Base-by-base conservation (phyloP, 768 basidiomycete genomes). In the Mycena amicta region DNA sequence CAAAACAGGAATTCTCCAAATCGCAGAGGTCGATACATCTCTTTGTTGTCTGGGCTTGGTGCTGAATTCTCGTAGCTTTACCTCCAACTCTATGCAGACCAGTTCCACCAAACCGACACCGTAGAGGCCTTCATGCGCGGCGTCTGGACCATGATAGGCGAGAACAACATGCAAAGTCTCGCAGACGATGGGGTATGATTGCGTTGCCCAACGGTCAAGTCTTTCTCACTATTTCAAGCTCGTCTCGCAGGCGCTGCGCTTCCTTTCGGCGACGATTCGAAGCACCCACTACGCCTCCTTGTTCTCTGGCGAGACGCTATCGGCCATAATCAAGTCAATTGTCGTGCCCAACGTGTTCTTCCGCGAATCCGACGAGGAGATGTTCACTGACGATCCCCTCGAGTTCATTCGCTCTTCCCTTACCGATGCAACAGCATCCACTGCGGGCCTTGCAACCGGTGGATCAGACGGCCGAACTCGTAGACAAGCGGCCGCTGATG, bases 331-430 rank as follows among this genome's bases (percentile, higher is more conserved):
- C 4, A 87, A 94, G 71, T 90, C 92, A 52, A 93, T 98, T 56
- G 89, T 98, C 25, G 81, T 98, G 26, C 95, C 96, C n/a, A 98
- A 97, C 66, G 92, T 97, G 57, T 78, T 84, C 15, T 79, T 98
- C 15, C 84, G 95, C 60, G 88, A 90, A 37, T 90, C 93, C 64
- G 95, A 98, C 55, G 82, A 92, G 50, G 97, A 99, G 67, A 88
- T 94, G 71, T 98, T 99, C 67, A 95, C 97, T 73, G 97, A 98
- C 60, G 95, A 97, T 64, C 95, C 97, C 0, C 83, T 96, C 37
- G 96, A 98, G 69, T 98, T 90, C 70, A 92, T 98, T 65, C 88
- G 93, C 22, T 49, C 55, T 40, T 64, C 62, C 20, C 58, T 64
- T 11, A 81, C 92, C 40, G 94, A 96, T 67, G 78, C 96, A 26